phyloP scores from a whole-genome alignment of 2,329 filamentous ascomycete genomes.

The Botrytis byssoidea region DNA sequence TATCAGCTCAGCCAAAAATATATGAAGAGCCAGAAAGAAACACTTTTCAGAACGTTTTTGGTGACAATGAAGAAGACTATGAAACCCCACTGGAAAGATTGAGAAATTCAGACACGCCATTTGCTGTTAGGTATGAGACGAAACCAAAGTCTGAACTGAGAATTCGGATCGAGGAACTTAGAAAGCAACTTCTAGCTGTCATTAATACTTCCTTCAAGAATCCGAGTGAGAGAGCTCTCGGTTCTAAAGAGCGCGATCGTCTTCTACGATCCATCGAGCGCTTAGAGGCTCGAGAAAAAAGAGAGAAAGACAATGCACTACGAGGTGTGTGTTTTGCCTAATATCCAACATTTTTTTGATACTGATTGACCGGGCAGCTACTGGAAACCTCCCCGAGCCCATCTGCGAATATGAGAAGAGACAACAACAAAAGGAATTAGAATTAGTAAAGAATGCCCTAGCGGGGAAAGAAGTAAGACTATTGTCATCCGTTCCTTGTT shows the following conservation, averaged over 20 bases:
- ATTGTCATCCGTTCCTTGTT: not conserved
- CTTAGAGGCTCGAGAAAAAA: conserved; percentile 18
- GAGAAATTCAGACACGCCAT: not conserved
- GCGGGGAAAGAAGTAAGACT: conserved; percentile 14
- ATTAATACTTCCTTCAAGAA: conserved; percentile 5
- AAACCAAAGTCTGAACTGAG: conserved; percentile 8
- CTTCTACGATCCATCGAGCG: conserved; percentile 19
- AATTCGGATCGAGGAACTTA: conserved; percentile 5
- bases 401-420: conserved; percentile 23
- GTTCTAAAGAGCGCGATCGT: not conserved
- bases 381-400: conserved; percentile 23
- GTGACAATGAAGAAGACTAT: conserved; percentile 14
- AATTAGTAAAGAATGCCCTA: conserved; percentile 20
- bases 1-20: not conserved
- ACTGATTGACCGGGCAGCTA: not conserved
- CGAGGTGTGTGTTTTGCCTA: conserved; percentile 16
- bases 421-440: conserved; percentile 1
- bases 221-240: not conserved
- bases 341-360: not conserved
- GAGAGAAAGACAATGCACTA: conserved; percentile 8
- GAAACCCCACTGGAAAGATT: not conserved
- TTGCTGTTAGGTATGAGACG: too few relatives aligned
- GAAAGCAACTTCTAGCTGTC: conserved; percentile 6
- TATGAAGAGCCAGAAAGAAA: not conserved
- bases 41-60: not conserved